Evolutionary conservation across 2,329 filamentous ascomycete species (phyloP), one percentile per base, ranked within the genome.

Genomic region (Pseudogymnoascus sp.): DNA sequence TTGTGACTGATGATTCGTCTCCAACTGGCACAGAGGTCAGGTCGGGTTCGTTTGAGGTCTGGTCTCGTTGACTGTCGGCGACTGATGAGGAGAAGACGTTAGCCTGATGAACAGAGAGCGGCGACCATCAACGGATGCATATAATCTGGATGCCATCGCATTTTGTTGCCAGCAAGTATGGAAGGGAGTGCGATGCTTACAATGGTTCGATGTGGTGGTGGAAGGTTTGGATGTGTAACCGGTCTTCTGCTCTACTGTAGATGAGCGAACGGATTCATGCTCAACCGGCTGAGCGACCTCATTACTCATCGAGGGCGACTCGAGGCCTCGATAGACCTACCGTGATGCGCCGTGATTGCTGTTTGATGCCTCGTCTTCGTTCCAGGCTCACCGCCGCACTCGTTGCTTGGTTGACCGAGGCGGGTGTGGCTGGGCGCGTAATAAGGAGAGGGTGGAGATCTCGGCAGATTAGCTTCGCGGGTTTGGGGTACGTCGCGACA

Each of bases 281-380:
- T 72, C 71, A 63, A 70, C 71, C 64, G 68, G 68, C 63, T 69
- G 67, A 64, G 67, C 67, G 63, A 70, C 66, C 66, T 72, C 71
- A 72, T 72, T 72, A 72, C 71, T 72, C 71, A 73, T 73, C 62
- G 70, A 72, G 69, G 71, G 70, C 70, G 67, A 70, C 68, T 63
- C 39, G 35, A 61, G 59, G 59, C 29, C 59, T 61, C 47, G 37
- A 60, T 57, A 60, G 54, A 57, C 26, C 60, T 31, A 36, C 31
- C 47, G 59, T 39, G 44, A 50, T 63, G 61, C 61, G 41, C 58
- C 61, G 58, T 41, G n/a, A 31, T 60, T 47, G 59, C 58, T 58
- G 44, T 37, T 61, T 61, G 60, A 54, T 61, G 59, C 6, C 59
- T 47, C 39, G 59, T 29, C 39, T 33, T 39, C 21, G 15, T 26